phyloP scores from a whole-genome alignment of 2,329 filamentous ascomycete genomes.

The Colletotrichum godetiae region DNA sequence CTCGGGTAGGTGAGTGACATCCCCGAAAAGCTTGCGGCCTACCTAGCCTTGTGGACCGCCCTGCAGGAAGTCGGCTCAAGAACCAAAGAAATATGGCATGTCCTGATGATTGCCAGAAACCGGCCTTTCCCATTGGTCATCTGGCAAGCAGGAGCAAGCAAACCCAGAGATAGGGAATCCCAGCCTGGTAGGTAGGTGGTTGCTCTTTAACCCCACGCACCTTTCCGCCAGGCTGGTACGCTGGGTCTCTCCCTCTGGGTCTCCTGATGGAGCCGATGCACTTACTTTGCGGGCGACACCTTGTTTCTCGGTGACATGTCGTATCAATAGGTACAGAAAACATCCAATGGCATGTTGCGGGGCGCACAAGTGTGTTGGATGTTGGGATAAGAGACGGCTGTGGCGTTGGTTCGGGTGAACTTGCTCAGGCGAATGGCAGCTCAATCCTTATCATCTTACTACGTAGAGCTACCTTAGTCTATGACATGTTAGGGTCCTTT shows the following conservation, averaged over 20 bases:
- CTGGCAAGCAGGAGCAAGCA: neutral
- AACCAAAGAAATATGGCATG: neutral
- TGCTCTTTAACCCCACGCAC: neutral
- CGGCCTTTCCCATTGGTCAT: neutral
- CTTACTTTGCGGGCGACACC: neutral
- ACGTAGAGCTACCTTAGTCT: neutral
- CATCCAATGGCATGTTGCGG: neutral
- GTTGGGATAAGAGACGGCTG: neutral
- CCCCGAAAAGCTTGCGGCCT: slow-evolving; percentile 7
- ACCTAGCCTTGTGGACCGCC: slow-evolving; percentile 24
- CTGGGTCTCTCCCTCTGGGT: neutral
- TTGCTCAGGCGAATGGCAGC: neutral
- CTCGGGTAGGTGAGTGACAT: slow-evolving; percentile 13
- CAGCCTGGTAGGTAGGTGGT: neutral
- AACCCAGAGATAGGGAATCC: neutral
- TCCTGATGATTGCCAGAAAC: neutral
- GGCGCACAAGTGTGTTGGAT: neutral
- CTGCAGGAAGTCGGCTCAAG: neutral
- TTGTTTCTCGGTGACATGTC: slow-evolving; percentile 6
- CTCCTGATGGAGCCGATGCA: slow-evolving; percentile 1
- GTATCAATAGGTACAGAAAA: neutral
- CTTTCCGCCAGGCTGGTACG: neutral
- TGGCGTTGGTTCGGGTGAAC: neutral
- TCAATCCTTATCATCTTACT: neutral
- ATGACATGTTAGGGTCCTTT: neutral